phyloP scores from a whole-genome alignment of 2,329 filamentous ascomycete genomes.

The Anthostomella pinea region DNA sequence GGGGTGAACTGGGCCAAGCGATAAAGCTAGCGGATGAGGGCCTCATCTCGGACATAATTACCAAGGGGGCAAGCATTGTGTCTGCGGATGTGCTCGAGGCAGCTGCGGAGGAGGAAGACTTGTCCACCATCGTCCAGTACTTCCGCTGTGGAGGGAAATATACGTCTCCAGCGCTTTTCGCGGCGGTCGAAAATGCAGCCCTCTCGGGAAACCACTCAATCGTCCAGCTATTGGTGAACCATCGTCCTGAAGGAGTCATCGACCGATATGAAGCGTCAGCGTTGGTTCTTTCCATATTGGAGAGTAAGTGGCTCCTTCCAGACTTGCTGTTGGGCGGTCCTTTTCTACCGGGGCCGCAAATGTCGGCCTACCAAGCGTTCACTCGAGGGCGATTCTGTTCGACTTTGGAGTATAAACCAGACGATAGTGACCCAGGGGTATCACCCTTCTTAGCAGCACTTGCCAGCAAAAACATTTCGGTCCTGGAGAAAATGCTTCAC shows the following conservation, averaged over 20 bases:
- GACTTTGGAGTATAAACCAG: no score
- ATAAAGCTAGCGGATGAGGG: neutral
- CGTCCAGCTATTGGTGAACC: constrained; percentile 1
- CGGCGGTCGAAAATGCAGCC: neutral
- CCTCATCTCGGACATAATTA: neutral
- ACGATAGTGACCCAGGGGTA: no score
- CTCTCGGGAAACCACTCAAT: neutral
- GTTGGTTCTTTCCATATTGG: neutral
- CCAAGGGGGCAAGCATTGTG: neutral
- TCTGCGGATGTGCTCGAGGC: constrained; percentile 3
- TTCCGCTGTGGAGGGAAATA: constrained; percentile 5
- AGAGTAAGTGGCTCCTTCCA: neutral
- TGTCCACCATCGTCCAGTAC: neutral
- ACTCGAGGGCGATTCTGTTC: no score
- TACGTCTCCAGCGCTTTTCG: constrained; percentile 4
- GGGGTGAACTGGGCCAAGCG: constrained; percentile 3
- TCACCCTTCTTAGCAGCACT: no score
- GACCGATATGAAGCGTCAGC: constrained; percentile 2
- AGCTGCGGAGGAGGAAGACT: constrained; percentile 1
- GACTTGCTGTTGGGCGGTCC: neutral
- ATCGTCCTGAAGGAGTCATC: no score
- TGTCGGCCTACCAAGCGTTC: no score
- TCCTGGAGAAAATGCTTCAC: no score
- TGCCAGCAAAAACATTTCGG: no score
- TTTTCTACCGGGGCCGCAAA: no score